These are phyloP conservation scores for Tricholoma terreum DNA, from an alignment of 768 basidiomycete genomes.

Conservation along the genomic window DNA sequence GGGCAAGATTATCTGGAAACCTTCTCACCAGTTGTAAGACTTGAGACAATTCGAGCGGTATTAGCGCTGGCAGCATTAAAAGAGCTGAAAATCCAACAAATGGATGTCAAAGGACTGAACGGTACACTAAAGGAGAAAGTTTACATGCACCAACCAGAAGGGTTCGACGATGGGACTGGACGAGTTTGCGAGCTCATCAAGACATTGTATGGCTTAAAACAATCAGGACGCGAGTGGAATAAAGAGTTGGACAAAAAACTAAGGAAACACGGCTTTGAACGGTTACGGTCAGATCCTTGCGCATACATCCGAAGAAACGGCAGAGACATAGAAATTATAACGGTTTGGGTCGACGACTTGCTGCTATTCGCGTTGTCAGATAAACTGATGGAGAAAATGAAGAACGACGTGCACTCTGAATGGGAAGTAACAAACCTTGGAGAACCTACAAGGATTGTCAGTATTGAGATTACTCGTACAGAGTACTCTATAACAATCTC, in stretches of 20 bases:
- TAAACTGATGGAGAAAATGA: background rate
- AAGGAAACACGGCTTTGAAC: background rate
- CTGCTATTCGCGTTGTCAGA: background rate
- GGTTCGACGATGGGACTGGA: background rate
- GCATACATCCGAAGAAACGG: background rate
- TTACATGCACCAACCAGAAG: constrained; percentile 19
- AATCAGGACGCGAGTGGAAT: no score
- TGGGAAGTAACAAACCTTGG: background rate
- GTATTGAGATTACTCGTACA: background rate
- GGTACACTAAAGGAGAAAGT: constrained; percentile 19
- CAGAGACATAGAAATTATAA: background rate
- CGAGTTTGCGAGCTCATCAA: background rate
- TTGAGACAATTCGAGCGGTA: constrained; percentile 10
- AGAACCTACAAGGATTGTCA: background rate
- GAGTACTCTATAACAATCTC: background rate
- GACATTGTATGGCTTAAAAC: no score
- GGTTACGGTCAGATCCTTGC: background rate
- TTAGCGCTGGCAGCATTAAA: constrained; percentile 22
- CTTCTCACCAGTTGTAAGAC: constrained; percentile 15
- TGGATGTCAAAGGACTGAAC: constrained; percentile 10
- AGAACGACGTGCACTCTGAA: background rate
- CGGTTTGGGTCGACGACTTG: background rate
- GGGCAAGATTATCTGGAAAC: constrained; percentile 31
- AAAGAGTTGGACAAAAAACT: background rate
- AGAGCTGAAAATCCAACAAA: constrained; percentile 2